Conservation (phyloP, 352 stramenopile genomes). For the Phytophthora boehmeriae region DNA sequence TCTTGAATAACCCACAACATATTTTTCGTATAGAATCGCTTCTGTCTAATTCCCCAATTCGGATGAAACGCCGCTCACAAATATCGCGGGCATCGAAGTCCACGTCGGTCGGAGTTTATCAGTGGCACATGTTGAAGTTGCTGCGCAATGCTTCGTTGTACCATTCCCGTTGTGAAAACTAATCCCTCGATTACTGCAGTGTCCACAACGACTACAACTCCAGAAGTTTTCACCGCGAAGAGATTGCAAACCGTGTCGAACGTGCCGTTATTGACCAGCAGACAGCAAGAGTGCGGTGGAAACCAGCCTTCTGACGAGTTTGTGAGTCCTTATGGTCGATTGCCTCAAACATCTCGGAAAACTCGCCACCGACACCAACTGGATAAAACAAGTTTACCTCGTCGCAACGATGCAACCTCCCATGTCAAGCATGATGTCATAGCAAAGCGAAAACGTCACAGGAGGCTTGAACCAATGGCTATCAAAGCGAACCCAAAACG, state of each 20-base stretch:
- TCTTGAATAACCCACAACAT: no score
- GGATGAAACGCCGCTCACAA: no score
- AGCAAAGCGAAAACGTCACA: slow-evolving; percentile 11
- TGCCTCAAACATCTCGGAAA: slow-evolving; percentile 10
- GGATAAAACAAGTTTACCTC: not conserved
- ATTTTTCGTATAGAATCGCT: no score
- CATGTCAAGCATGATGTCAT: slow-evolving; percentile 3
- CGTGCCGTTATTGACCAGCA: slow-evolving; percentile 1
- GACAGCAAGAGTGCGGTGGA: slow-evolving; percentile 8
- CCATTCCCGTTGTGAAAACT: slow-evolving; percentile 4
- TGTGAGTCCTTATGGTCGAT: slow-evolving; percentile 25
- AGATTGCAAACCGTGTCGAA: slow-evolving; percentile 28
- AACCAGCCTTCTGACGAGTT: slow-evolving; percentile 1
- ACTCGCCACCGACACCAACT: slow-evolving; percentile 2
- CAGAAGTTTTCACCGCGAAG: slow-evolving; percentile 36
- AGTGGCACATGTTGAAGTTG: not conserved
- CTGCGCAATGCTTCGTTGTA: slow-evolving; percentile 18
- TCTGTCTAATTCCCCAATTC: no score
- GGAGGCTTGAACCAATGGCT: slow-evolving; percentile 26
- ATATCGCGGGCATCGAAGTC: no score
- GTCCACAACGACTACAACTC: not conserved
- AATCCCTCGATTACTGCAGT: slow-evolving; percentile 6
- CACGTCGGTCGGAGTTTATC: not conserved
- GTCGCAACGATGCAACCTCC: not conserved
- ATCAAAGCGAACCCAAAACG: not conserved